Evolutionary conservation across 2,329 filamentous ascomycete species (phyloP), one percentile per base, ranked within the genome.

Genomic region (Geosmithia morbida): DNA sequence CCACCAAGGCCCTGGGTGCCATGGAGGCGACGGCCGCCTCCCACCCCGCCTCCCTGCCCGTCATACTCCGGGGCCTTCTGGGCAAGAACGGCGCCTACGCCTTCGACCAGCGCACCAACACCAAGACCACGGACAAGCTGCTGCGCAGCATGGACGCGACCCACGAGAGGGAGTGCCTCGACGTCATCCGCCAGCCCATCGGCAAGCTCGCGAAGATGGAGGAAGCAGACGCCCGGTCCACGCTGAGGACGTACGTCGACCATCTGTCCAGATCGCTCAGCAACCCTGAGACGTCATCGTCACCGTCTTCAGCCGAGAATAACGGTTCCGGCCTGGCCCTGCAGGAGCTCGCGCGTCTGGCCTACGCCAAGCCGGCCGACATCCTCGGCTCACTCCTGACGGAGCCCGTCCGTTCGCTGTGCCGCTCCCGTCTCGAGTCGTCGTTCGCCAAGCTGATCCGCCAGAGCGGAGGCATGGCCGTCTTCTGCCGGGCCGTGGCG

Each of bases 91-190:
- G 86, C 2, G 74, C 75, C 2, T 79, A 87, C 54, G 86, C 84
- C 58, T 92, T 97, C 57, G 92, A 97, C 58, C 81, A 85, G 52
- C 72, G 84, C 49, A 94, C 89, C 1, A 92, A 85, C 60, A 84
- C 83, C 2, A 94, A 90, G 64, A 90, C 87, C 0, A 68, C 95
- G 1, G 87, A 94, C 55, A 82, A 76, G 51, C 69, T 92, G 2
- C 64, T 94, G 4, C 71, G 79, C 46, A 72, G 74, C 42, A 74
- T 78, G 8, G 74, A 75, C 20, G 64, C 69, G 3, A 61, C 73
- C 18, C 76, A 81, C 33, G 69, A 81, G 19, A 70, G 76, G 48
- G 61, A 63, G 16, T 62, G 74, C n/a, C 61, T 81, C 37, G 62
- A 67, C 26, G 61, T 72, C 26, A 61, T 79, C 33, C 62, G 66